Percentiles rank a stretch among this genome's conserved stretches.
These are phyloP conservation scores for Leishmania amazonensis DNA, from an alignment of 208 protist genomes.

Conservation along the genomic window DNA sequence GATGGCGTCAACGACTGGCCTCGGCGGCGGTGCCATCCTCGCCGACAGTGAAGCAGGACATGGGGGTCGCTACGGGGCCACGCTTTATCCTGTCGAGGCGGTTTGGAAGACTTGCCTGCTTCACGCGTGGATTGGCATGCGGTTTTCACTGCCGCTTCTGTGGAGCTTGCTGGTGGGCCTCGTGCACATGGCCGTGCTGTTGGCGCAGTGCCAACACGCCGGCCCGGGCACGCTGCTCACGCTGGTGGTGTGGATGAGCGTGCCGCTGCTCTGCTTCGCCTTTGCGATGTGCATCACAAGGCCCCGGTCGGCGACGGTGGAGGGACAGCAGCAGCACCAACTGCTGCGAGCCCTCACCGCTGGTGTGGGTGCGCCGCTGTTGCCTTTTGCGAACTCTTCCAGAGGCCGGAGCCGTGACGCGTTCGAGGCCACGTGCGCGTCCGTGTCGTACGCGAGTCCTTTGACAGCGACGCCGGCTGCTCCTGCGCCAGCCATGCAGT, in stretches of 20 bases:
- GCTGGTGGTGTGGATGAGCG: constrained; percentile 54
- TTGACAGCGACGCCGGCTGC: neutral
- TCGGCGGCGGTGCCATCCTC: constrained; percentile 17
- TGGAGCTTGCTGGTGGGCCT: constrained; percentile 46
- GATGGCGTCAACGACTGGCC: neutral
- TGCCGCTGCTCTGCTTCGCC: constrained; percentile 46
- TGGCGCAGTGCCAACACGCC: constrained; percentile 54
- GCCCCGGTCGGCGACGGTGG: neutral
- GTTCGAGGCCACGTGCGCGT: neutral
- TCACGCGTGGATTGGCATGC: constrained; percentile 72
- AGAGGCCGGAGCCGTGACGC: neutral
- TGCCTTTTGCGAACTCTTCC: neutral
- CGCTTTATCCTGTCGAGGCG: constrained; percentile 52
- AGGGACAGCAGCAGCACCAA: neutral
- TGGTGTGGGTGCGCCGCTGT: neutral
- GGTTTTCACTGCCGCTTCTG: constrained; percentile 46
- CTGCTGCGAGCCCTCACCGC: neutral
- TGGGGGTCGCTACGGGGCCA: constrained; percentile 28
- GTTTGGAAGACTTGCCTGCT: constrained; percentile 69
- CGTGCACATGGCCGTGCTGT: constrained; percentile 63
- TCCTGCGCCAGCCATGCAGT: neutral
- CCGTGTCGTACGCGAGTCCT: neutral
- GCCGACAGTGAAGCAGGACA: neutral
- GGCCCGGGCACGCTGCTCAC: constrained; percentile 42
- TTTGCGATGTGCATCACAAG: constrained; percentile 19